These are phyloP conservation scores for Meyerozyma sp. DNA, from an alignment of 1,139 yeast species.

Conservation along the genomic window DNA sequence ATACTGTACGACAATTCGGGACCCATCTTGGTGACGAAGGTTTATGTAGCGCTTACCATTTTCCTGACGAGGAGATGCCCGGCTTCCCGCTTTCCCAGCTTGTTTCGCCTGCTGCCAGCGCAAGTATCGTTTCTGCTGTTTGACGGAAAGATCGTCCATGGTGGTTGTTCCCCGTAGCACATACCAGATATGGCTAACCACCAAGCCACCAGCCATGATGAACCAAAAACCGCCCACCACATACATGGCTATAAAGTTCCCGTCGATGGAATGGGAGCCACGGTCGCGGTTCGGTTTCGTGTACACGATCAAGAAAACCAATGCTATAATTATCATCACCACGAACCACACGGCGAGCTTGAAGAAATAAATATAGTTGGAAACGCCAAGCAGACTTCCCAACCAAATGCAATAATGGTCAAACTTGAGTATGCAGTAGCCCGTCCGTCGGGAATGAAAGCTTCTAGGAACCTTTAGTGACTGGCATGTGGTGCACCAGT, in stretches of 20 bases:
- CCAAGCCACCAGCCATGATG: conserved; percentile 6
- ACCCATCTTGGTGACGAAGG: conserved; percentile 14
- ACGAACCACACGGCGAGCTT: conserved; percentile 3
- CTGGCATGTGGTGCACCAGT: conserved; percentile 10
- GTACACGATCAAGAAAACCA: conserved; percentile 4
- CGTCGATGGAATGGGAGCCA: conserved; percentile 2
- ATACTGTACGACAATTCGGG: conserved; percentile 27
- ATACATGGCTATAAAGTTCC: conserved; percentile 6
- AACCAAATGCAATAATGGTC: conserved; percentile 13
- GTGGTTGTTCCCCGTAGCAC: conserved; percentile 7
- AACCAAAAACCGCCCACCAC: conserved; percentile 5
- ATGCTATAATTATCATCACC: conserved; percentile 1
- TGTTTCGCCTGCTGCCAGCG: conserved; percentile 16
- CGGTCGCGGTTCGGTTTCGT: conserved; percentile 2
- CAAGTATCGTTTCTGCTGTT: conserved; percentile 18
- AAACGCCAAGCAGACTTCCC: conserved; percentile 10
- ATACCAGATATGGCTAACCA: conserved; percentile 4
- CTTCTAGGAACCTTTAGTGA: conserved; percentile 10
- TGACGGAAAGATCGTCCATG: conserved; percentile 26
- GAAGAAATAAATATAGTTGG: conserved; percentile 8
- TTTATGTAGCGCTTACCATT: conserved; percentile 29
- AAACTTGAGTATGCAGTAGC: conserved; percentile 9
- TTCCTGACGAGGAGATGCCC: conserved; percentile 22
- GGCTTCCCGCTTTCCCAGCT: conserved; percentile 6
- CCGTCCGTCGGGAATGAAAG: conserved; percentile 8